phyloP scores from a whole-genome alignment of 306 rosid genomes.

The Sicyos baderoa region DNA sequence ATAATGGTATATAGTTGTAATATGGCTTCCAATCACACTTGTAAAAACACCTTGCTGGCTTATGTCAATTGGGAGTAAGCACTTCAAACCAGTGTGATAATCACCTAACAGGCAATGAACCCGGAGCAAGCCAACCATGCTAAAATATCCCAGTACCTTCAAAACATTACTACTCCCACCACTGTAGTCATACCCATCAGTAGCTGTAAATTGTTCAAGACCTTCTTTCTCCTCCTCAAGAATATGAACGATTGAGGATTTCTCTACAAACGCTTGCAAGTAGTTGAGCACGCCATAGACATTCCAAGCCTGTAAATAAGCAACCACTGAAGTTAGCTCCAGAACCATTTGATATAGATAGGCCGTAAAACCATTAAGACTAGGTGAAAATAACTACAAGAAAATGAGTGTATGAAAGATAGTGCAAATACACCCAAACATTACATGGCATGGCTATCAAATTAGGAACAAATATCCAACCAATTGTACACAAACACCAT shows the following conservation, averaged over 20 bases:
- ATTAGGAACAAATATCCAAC: no score
- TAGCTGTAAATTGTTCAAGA: slow-evolving; percentile 68
- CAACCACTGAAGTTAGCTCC: slow-evolving; percentile 13
- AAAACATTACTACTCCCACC: slow-evolving; percentile 96
- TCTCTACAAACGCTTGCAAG: slow-evolving; percentile 94
- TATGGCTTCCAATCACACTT: slow-evolving; percentile 86
- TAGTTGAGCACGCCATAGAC: slow-evolving; percentile 86
- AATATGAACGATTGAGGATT: slow-evolving; percentile 66
- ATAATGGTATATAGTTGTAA: slow-evolving; percentile 78
- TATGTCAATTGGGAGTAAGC: slow-evolving; percentile 72
- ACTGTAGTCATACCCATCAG: slow-evolving; percentile 82
- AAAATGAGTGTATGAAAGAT: not conserved
- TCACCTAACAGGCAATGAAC: slow-evolving; percentile 97
- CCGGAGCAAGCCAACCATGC: slow-evolving; percentile 91
- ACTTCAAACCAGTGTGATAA: slow-evolving; percentile 82
- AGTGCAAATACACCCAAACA: not conserved
- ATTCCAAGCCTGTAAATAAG: slow-evolving; percentile 70
- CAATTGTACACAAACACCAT: not conserved
- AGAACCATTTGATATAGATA: not conserved
- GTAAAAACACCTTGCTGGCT: slow-evolving; percentile 81
- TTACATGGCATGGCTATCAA: not conserved
- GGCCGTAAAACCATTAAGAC: slow-evolving; percentile 4
- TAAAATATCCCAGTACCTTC: slow-evolving; percentile 96
- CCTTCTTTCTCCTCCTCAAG: slow-evolving; percentile 91
- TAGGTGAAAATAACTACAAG: not conserved